phyloP scores from a whole-genome alignment of 1,284 basidiomycete genomes.

The Phellopilus nigrolimitatus region DNA sequence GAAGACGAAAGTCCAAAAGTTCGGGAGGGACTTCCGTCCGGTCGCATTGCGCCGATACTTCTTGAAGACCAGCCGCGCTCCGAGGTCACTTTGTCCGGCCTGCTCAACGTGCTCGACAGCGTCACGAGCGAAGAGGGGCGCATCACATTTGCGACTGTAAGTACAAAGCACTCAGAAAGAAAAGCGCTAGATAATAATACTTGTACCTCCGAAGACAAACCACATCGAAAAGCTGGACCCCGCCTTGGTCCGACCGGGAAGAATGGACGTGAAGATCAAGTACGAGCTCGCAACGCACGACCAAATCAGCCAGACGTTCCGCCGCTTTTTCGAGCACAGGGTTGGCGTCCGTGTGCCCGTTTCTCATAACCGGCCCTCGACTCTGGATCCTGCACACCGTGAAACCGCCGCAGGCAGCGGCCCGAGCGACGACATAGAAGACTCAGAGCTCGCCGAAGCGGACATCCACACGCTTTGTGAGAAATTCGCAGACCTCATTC shows the following conservation, averaged over 20 bases:
- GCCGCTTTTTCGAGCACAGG: slow-evolving; percentile 39
- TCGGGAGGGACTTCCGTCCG: too few species aligned
- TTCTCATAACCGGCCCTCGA: neutral
- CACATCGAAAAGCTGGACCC: slow-evolving; percentile 49
- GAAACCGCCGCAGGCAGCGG: too few species aligned
- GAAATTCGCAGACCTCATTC: slow-evolving; percentile 9
- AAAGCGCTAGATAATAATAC: neutral
- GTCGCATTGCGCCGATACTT: too few species aligned
- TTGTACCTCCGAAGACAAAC: slow-evolving; percentile 37
- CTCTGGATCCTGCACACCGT: neutral
- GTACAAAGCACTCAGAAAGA: slow-evolving; percentile 10
- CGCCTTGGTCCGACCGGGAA: slow-evolving; percentile 46
- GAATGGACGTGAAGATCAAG: slow-evolving; percentile 46
- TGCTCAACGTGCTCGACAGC: slow-evolving; percentile 52
- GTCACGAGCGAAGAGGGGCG: slow-evolving; percentile 52
- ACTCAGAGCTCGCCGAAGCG: slow-evolving; percentile 13
- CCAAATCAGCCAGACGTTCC: slow-evolving; percentile 47
- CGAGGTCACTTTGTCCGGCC: slow-evolving; percentile 40
- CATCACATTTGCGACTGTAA: slow-evolving; percentile 49
- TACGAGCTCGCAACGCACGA: slow-evolving; percentile 42
- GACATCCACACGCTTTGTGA: slow-evolving; percentile 13
- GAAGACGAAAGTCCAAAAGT: slow-evolving; percentile 16
- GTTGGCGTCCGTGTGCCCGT: neutral
- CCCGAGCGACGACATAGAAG: neutral
- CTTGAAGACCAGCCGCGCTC: slow-evolving; percentile 12